These are phyloP conservation scores for Phytophthora lateralis DNA, from an alignment of 352 stramenopile genomes.

Conservation along the genomic window DNA sequence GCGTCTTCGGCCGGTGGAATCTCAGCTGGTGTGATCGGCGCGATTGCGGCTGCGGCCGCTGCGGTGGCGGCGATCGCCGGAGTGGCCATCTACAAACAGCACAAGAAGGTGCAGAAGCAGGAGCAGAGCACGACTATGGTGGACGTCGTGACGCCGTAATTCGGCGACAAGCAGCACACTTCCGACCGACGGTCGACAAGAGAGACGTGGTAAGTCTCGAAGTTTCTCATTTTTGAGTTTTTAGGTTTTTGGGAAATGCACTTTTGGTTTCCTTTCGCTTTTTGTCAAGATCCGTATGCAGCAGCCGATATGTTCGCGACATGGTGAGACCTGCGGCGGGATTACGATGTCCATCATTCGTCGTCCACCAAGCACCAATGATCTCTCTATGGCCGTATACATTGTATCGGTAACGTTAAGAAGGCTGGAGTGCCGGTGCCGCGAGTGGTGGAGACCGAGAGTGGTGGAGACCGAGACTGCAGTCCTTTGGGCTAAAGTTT, in stretches of 20 bases:
- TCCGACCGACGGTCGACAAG: neutral
- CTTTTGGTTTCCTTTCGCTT: neutral
- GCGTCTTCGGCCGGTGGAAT: slow-evolving; percentile 12
- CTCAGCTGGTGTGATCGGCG: slow-evolving; percentile 30
- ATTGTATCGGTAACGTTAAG: neutral
- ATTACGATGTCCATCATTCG: neutral
- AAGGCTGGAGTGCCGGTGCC: neutral
- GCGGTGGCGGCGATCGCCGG: slow-evolving; percentile 27
- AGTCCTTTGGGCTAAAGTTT: neutral
- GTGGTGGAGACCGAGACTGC: neutral
- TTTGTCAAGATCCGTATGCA: slow-evolving; percentile 2
- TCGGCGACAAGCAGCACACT: neutral
- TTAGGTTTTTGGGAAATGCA: slow-evolving; percentile 14
- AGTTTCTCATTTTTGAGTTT: slow-evolving; percentile 15
- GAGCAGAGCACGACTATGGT: slow-evolving; percentile 11
- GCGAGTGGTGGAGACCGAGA: too few species aligned
- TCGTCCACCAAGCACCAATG: neutral
- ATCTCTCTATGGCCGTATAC: neutral
- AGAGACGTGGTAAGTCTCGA: neutral
- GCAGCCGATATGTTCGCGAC: neutral
- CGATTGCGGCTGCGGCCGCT: slow-evolving; percentile 30
- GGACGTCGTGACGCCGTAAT: slow-evolving; percentile 37
- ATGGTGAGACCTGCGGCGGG: neutral
- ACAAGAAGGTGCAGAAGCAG: slow-evolving; percentile 24
- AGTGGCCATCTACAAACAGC: slow-evolving; percentile 42